Conservation (phyloP, 2,329 filamentous ascomycete genomes). For the Cryphonectria radicalis region DNA sequence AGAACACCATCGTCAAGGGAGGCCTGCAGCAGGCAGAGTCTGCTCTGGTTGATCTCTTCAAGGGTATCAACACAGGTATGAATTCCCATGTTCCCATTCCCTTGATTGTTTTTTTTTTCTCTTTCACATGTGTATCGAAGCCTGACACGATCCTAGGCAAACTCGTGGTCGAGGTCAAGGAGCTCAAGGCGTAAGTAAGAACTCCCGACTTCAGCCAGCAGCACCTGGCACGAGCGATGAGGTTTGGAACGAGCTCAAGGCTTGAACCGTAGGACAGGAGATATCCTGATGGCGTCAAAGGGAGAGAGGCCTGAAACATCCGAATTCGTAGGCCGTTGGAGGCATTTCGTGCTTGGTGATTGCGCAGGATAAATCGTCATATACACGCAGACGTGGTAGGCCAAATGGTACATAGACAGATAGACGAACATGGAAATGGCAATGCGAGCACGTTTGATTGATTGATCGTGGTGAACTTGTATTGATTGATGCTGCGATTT, state of each 20-base stretch:
- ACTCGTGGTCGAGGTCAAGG: conserved; percentile 60
- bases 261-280: not conserved
- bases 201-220: not conserved
- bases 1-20: conserved; percentile 73
- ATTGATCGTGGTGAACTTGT: not conserved
- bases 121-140: not conserved
- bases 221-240: not conserved
- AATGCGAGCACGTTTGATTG: too few relatives aligned
- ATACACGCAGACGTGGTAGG: not conserved
- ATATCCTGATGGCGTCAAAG: not conserved
- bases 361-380: not conserved
- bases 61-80: conserved; percentile 69
- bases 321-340: not conserved
- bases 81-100: too few relatives aligned
- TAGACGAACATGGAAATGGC: not conserved
- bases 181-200: conserved; percentile 15
- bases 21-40: conserved; percentile 67
- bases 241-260: not conserved
- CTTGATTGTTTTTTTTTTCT: too few relatives aligned
- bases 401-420: not conserved
- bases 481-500: not conserved
- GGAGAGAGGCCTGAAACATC: not conserved
- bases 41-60: conserved; percentile 66
- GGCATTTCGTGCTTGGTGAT: not conserved
- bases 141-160: conserved; percentile 41